phyloP scores from a whole-genome alignment of 2,329 filamentous ascomycete genomes.

The Parafenestella ontariensis region DNA sequence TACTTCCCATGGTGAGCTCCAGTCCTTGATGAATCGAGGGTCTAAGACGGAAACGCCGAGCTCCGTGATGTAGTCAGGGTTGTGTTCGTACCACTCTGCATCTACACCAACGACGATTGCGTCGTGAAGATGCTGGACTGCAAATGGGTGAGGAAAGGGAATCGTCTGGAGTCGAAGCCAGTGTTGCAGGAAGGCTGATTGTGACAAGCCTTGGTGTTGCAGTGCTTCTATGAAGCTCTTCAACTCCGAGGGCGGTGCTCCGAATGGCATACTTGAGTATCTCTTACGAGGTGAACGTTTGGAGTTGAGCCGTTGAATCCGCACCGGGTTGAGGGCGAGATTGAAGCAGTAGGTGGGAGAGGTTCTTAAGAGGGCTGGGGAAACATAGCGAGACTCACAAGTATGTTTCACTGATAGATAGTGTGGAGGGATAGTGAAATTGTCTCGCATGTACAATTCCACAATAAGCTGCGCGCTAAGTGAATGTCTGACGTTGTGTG shows the following conservation, averaged over 20 bases:
- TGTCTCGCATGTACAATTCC: too few relatives aligned
- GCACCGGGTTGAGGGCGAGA: too few relatives aligned
- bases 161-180: neutral
- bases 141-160: neutral
- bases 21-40: neutral
- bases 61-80: constrained; percentile 18
- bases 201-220: neutral
- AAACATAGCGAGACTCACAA: too few relatives aligned
- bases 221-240: neutral
- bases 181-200: constrained; percentile 3
- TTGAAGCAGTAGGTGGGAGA: too few relatives aligned
- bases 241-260: neutral
- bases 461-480: too few relatives aligned
- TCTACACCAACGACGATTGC: constrained; percentile 23
- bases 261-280: neutral
- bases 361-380: too few relatives aligned
- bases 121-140: constrained; percentile 1
- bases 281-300: too few relatives aligned
- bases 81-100: constrained; percentile 26
- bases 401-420: too few relatives aligned
- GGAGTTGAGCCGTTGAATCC: too few relatives aligned
- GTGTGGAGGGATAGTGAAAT: too few relatives aligned
- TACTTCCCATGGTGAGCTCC: neutral
- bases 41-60: constrained; percentile 20
- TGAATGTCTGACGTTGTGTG: too few relatives aligned